Evolutionary conservation across 2,329 filamentous ascomycete genomes (phyloP), one percentile per base, ranked within the genome.

Genomic region (Endoconidiophora polonica): DNA sequence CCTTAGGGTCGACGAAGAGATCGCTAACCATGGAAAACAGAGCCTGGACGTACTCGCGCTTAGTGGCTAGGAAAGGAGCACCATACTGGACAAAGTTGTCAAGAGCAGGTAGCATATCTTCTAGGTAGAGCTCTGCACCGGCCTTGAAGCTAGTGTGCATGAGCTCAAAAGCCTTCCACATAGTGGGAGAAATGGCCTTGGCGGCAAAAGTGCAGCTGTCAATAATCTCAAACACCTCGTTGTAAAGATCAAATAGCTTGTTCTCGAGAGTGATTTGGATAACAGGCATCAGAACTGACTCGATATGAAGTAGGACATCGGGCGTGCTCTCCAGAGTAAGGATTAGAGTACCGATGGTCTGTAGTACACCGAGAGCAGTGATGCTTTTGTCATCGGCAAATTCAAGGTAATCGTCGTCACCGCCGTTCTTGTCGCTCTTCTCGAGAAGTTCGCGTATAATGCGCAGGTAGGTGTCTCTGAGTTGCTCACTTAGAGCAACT

Each of bases 301-400:
- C 91, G 50, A 98, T 83, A 61, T 95, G 90, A 44, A 93, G 70
- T 10, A 98, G 76, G 16, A 98, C 90, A 60, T 96, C 91, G 0
- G 91, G 91, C 0, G 90, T 95, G 68, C 88, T 95, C 70, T 98
- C 91, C 6, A 98, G 72, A 0, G 91, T 98, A 39, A 98, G 76
- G 55, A 98, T 98, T 6, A 98, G 75, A 6, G 91, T 98, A 33
- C 91, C 91, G 55, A 98, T 98, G 6, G 91, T 98, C 67, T 98
- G 91, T 58, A 98, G 66, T 47, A 98, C 91, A 63, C 91, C 91
- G 33, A 98, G 73, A 10, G 91, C 91, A 4, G 91, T 96, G 51
- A 98, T 96, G 62, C 87, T 94, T 77, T 98, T 98, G 67, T 98
- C 91, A 60, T 98, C 91, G 45, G 94, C 66, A 66, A 93, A 94